Conservation (phyloP, 148 eudicot species). For the Rhododendron kiyosumense region DNA sequence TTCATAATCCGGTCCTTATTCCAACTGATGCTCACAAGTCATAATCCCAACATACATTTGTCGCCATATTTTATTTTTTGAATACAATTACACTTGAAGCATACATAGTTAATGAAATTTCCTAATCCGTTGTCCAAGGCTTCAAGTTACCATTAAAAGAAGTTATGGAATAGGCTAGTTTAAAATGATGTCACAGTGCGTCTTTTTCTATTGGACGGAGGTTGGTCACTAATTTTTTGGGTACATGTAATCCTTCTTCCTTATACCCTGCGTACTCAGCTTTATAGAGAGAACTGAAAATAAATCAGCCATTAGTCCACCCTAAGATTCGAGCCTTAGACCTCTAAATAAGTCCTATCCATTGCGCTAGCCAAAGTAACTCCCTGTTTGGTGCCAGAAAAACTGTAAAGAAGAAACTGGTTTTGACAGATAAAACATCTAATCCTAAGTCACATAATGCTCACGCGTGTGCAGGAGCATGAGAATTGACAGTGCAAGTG, state of each 20-base stretch:
- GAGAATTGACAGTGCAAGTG: not conserved
- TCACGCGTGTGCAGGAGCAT: not conserved
- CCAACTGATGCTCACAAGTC: not conserved
- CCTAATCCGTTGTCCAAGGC: not conserved
- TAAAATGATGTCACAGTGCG: no score
- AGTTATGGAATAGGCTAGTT: no score
- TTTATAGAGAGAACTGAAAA: not conserved
- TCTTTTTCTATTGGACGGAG: no score
- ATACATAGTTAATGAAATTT: not conserved
- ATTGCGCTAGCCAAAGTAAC: not conserved
- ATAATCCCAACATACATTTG: not conserved
- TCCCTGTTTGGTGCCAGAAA: not conserved
- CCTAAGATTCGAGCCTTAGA: not conserved
- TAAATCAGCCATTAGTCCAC: not conserved
- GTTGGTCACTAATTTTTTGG: no score
- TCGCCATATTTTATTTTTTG: not conserved
- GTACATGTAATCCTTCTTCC: no score
- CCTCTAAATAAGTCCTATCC: not conserved
- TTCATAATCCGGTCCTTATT: not conserved
- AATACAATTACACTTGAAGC: not conserved
- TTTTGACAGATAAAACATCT: no score
- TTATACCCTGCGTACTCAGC: no score
- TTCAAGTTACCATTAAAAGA: no score
- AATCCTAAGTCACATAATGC: not conserved
- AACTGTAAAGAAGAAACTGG: not conserved